These are phyloP conservation scores for Colletotrichum sp. DNA, from an alignment of 2,329 filamentous ascomycete genomes.

Conservation along the genomic window DNA sequence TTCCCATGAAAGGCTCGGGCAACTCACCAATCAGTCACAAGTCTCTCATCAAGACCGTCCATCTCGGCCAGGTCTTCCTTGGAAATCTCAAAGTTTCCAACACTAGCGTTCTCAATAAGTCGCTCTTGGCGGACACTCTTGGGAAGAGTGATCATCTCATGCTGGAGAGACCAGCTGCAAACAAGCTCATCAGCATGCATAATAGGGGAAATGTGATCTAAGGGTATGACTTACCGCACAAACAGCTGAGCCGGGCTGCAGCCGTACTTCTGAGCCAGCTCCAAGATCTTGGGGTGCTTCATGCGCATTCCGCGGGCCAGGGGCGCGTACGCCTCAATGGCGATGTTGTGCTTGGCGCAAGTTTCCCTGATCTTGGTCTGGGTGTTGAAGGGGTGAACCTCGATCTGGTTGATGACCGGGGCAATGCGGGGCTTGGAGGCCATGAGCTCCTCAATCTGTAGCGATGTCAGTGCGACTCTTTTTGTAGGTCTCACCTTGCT, in stretches of 20 bases:
- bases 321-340: slow-evolving; percentile 81
- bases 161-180: slow-evolving; percentile 74
- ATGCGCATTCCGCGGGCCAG: slow-evolving; percentile 75
- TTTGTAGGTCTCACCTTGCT: too few species aligned
- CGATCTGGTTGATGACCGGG: slow-evolving; percentile 80
- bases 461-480: too few species aligned
- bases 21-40: slow-evolving; percentile 71
- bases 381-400: slow-evolving; percentile 84
- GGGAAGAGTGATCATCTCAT: slow-evolving; percentile 74
- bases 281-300: slow-evolving; percentile 66
- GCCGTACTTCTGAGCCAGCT: slow-evolving; percentile 69
- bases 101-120: slow-evolving; percentile 68
- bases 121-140: slow-evolving; percentile 71
- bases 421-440: slow-evolving; percentile 63
- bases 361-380: slow-evolving; percentile 68
- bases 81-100: slow-evolving; percentile 65
- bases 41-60: slow-evolving; percentile 71
- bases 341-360: slow-evolving; percentile 69
- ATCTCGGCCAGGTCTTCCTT: slow-evolving; percentile 66
- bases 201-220: accelerated
- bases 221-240: slow-evolving; percentile 48
- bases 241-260: slow-evolving; percentile 77
- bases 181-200: neutral
- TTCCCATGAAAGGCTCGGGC: neutral
- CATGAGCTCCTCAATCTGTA: slow-evolving; percentile 75